Evolutionary conservation across 2,329 filamentous ascomycete genomes (phyloP), one percentile per base, ranked within the genome.

Genomic region (Fusarium tuaranense): DNA sequence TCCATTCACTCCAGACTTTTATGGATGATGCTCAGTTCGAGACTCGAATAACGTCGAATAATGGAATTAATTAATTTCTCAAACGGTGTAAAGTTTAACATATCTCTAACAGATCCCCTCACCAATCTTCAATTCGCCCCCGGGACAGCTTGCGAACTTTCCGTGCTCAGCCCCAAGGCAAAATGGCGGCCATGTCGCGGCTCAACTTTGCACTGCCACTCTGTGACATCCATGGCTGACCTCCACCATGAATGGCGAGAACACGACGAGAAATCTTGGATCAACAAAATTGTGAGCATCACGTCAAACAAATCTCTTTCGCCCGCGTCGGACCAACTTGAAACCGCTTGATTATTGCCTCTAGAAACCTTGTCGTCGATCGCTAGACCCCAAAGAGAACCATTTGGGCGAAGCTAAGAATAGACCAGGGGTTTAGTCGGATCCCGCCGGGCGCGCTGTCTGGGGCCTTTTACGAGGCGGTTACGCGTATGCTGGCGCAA

Each of bases 401-500:
- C 25, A 22, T 73, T 71, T 18, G 65, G 57, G 74, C 74, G 74
- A 75, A 14, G 18, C 65, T 63, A 77, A 73, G 65, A 71, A 70
- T 69, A 74, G 68, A 27, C 34, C 32, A 27, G 53, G 34, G 64
- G 63, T 61, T 53, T 74, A 61, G 70, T 68, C 69, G 67, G 67
- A 70, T 70, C 53, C 27, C 44, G 20, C 53, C 53, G 32, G 36
- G 20, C 27, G 22, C 20, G 44, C 57, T 34, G 16, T 64, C 59
- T 63, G n/a, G 65, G 48, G 53, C 63, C 59, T 41, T 66, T 69
- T 41, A 27, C 58, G 38, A 60, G 32, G 39, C 53, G 65, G 71
- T 72, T 74, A 76, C 73, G 73, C 73, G 73, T 76, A 74, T 76
- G 73, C 73, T 76, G 73, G 71, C 73, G 73, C 75, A 69, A 70